These are phyloP conservation scores for Colletotrichum echinochloae DNA, from an alignment of 2,329 filamentous ascomycete genomes.

Conservation along the genomic window DNA sequence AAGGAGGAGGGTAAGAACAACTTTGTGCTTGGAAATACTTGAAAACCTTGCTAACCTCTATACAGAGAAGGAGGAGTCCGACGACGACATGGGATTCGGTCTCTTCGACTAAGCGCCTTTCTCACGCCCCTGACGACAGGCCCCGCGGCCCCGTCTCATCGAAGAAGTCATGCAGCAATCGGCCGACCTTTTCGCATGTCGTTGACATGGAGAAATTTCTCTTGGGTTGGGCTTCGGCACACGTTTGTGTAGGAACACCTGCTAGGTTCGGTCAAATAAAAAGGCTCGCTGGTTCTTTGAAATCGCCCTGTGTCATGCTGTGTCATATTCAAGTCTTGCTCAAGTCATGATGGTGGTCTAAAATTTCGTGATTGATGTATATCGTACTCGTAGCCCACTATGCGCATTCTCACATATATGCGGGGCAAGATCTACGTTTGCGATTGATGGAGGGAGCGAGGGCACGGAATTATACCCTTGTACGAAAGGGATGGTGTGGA, in stretches of 20 bases:
- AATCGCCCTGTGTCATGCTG: not conserved
- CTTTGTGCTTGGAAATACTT: slow-evolving; percentile 48
- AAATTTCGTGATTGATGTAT: not conserved
- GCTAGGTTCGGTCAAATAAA: slow-evolving; percentile 41
- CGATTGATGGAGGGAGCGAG: not conserved
- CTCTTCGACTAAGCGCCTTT: slow-evolving; percentile 74
- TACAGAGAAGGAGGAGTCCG: slow-evolving; percentile 66
- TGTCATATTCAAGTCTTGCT: not conserved
- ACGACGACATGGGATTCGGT: slow-evolving; percentile 67
- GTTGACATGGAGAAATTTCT: slow-evolving; percentile 48
- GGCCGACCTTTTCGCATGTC: slow-evolving; percentile 49
- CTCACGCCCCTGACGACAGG: slow-evolving; percentile 47
- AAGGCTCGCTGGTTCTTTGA: slow-evolving; percentile 41
- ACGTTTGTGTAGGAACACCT: slow-evolving; percentile 34
- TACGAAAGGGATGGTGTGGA: not conserved
- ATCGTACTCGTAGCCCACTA: not conserved
- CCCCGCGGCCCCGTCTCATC: slow-evolving; percentile 48
- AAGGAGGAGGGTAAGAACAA: slow-evolving; percentile 85
- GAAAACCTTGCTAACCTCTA: slow-evolving; percentile 46
- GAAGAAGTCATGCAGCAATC: slow-evolving; percentile 50
- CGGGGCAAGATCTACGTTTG: not conserved
- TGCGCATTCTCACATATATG: not conserved
- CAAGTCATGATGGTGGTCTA: too few relatives aligned
- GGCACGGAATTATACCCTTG: not conserved
- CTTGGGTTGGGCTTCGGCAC: slow-evolving; percentile 41